Evolutionary conservation across 257 asterid species (phyloP), one percentile per base, ranked within the genome.

Genomic region (Solanum paucissectum): DNA sequence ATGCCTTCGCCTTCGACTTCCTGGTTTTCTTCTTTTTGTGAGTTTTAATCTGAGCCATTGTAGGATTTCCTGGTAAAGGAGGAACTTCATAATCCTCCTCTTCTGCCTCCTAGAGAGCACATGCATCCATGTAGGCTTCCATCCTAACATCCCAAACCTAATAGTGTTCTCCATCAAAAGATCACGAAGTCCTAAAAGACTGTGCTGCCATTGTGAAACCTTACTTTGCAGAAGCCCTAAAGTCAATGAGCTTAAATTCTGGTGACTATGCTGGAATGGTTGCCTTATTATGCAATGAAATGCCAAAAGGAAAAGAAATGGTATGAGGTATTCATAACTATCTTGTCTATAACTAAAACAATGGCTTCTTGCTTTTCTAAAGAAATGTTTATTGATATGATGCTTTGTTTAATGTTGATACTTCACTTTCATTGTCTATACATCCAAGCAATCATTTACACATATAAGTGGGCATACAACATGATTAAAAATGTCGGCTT

Each of bases 181-280:
- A 42, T 42, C 46, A 10, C 46, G 87, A 87, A 21, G 94, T 94
- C 88, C 62, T 94, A 23, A 90, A 90, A 87, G 91, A 91, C 33
- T 89, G 93, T 89, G 91, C 92, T 42, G 62, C 89, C 86, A 92
- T 83, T 86, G 90, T 94, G 66, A 91, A 79, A 87, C 72, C 74
- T 71, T 87, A 74, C 82, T 87, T 94, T 69, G 88, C 79, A 49
- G 91, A 90, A 86, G 91, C 92, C 13, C 91, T 92, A 86, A 85
- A 89, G 88, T 83, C 86, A 60, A 87, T 85, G 96, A 85, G 81
- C 86, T 90, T 94, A 46, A 90, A 87, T 27, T 34, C 89, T 87
- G 89, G 85, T 86, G 91, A 92, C 68, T 91, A 89, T 91, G 92
- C 94, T 77, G 93, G 86, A 33, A 87, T 90, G 85, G 91, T 92